Percentiles rank a stretch among this genome's conserved stretches.
These are phyloP conservation scores for Lactifluus volemus DNA, from an alignment of 768 basidiomycete genomes.

Conservation along the genomic window DNA sequence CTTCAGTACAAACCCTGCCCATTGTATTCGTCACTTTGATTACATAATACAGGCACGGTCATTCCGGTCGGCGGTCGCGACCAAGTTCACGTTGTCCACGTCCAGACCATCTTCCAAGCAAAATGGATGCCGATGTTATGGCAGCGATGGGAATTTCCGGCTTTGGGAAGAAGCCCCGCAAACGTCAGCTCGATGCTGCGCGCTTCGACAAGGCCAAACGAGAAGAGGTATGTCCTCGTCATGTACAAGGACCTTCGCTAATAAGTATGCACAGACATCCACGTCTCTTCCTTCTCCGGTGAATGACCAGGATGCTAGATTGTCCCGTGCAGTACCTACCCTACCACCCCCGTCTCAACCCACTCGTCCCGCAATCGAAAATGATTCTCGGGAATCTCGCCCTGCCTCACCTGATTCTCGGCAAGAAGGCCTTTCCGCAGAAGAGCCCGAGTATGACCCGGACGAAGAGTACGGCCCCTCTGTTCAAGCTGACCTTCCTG, in stretches of 20 bases:
- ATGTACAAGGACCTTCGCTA: not conserved
- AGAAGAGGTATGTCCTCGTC: slow-evolving; percentile 28
- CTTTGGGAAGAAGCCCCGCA: slow-evolving; percentile 68
- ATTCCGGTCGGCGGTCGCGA: not conserved
- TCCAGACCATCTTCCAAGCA: not conserved
- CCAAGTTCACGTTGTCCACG: not conserved
- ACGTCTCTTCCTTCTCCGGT: not conserved
- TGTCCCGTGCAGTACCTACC: slow-evolving; percentile 18
- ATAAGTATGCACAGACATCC: slow-evolving; percentile 3
- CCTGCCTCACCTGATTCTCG: slow-evolving; percentile 7
- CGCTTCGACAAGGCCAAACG: slow-evolving; percentile 73
- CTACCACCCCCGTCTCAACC: slow-evolving; percentile 13
- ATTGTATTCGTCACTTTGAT: not conserved
- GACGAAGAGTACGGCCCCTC: slow-evolving; percentile 36
- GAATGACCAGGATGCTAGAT: slow-evolving; percentile 25
- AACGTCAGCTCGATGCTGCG: slow-evolving; percentile 61
- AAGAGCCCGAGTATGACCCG: slow-evolving; percentile 29
- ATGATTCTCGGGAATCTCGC: not conserved
- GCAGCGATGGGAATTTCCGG: slow-evolving; percentile 78
- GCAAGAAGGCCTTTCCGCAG: slow-evolving; percentile 4
- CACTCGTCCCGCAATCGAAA: not conserved
- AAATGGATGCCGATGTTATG: slow-evolving; percentile 59
- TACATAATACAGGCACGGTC: not conserved
- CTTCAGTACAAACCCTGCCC: not conserved
- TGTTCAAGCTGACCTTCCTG: slow-evolving; percentile 42